A percentile compares a stretch with the other conserved stretches of the same genome.
Conservation (phyloP, 2,329 filamentous ascomycete genomes). For the Blastomyces emzantsi region DNA sequence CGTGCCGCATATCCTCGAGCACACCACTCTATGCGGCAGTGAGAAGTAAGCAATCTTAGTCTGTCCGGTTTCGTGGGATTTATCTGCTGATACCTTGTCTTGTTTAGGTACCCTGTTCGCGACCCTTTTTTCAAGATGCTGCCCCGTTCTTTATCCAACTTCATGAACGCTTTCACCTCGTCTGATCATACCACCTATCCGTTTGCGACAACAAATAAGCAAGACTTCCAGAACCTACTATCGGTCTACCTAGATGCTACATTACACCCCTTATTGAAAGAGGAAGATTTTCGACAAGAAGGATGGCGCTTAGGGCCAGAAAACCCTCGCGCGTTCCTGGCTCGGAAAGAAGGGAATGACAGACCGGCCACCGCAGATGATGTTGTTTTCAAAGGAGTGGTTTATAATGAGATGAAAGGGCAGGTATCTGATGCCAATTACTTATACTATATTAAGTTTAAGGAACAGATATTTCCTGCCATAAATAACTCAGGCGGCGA, state of each 20-base stretch:
- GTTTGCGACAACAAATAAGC: slow-evolving; percentile 90
- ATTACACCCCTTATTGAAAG: slow-evolving; percentile 76
- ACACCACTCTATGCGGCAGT: slow-evolving; percentile 93
- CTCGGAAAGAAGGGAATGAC: slow-evolving; percentile 31
- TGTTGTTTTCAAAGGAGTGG: slow-evolving; percentile 86
- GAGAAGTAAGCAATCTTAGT: slow-evolving; percentile 58
- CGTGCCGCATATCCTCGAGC: slow-evolving; percentile 93
- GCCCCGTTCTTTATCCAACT: slow-evolving; percentile 94
- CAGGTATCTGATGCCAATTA: slow-evolving; percentile 98
- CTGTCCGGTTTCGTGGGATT: not conserved
- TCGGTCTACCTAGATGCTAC: slow-evolving; percentile 96
- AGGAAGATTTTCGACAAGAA: slow-evolving; percentile 90
- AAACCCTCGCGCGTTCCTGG: slow-evolving; percentile 57
- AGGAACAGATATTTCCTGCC: slow-evolving; percentile 86
- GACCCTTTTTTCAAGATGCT: slow-evolving; percentile 99
- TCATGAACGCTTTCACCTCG: slow-evolving; percentile 98
- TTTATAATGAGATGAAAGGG: slow-evolving; percentile 99
- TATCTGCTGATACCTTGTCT: slow-evolving; percentile 15
- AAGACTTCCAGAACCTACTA: slow-evolving; percentile 93
- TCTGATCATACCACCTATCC: slow-evolving; percentile 96
- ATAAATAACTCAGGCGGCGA: slow-evolving; percentile 97
- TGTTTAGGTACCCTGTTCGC: slow-evolving; percentile 75
- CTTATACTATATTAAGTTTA: slow-evolving; percentile 89
- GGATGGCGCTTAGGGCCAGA: slow-evolving; percentile 94
- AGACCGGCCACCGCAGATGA: slow-evolving; percentile 24